Base-by-base conservation (phyloP, 179 eudicot species). In the Nepenthes alata region DNA sequence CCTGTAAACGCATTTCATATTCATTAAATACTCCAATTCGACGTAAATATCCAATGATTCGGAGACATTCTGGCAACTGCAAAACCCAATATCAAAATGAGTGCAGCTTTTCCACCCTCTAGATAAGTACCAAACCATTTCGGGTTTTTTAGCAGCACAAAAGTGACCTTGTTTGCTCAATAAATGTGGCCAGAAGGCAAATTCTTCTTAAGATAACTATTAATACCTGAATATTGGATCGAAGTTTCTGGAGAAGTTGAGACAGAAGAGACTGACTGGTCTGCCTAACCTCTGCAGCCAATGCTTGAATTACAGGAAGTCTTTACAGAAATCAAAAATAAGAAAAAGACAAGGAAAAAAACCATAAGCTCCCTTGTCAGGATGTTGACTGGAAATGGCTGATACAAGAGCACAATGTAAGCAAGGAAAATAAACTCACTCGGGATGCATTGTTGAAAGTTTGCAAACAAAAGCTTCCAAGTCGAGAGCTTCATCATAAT, bases 1-100 rank as follows among this genome's bases (percentile, higher is more conserved):
- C 99, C 97, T 89, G 97, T 72, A 90, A 77, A 58, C 96, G 99
- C 91, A 94, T 87, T 72, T 94, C 99, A 79, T 89, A 90, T 74
- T 94, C 96, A 44, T 81, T 87, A 61, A 85, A 94, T 67, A 85
- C 94, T 78, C 96, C 99, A 65, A 90, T 85, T 67, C 97, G 86
- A 57, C 99, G 99, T 74, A 94, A 69, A 75, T 90, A 94, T 73
- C 99, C 97, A 71, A 94, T 94, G 49, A 94, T 94, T 53, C 97
- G 94, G 55, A 94, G 88, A 78, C 99, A 94, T 71, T 94, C 99
- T 63, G 99, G 95, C 80, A 94, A 81, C 99, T 94, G 88, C 79
- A 83, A 35, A 12, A 65, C 11, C 3, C 37, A 25, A 25, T 15
- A 1, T 7, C 36, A 10, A 52, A 10, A 11, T 12, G 6, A 54